phyloP scores from a whole-genome alignment of 148 eudicot species.

The Hydrangea macrophylla region DNA sequence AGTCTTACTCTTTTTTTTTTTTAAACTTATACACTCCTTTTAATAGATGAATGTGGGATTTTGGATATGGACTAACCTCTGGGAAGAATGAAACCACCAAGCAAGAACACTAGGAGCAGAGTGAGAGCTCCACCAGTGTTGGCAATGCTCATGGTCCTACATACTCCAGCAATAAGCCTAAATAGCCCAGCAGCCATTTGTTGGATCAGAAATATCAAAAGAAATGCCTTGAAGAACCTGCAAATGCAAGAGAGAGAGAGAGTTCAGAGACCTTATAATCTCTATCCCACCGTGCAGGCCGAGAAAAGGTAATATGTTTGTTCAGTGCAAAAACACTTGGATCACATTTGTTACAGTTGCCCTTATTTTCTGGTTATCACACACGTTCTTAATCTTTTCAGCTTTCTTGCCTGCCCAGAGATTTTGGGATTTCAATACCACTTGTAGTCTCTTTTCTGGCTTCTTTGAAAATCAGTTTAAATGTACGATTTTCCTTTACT shows the following conservation, averaged over 20 bases:
- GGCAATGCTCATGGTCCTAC: constrained; percentile 88
- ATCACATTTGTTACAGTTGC: background rate
- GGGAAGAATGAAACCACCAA: constrained; percentile 96
- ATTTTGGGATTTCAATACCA: too few species aligned
- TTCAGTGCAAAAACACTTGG: background rate
- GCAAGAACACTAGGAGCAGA: constrained; percentile 80
- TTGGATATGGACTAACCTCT: constrained; percentile 44
- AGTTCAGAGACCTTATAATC: background rate
- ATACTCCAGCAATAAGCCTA: constrained; percentile 72
- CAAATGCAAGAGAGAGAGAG: background rate
- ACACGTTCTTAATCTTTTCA: too few species aligned
- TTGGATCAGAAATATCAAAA: constrained; percentile 75
- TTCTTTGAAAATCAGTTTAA: too few species aligned
- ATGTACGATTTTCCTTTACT: too few species aligned
- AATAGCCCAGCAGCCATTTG: constrained; percentile 98
- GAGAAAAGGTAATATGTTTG: background rate
- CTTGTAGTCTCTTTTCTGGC: too few species aligned
- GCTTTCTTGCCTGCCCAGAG: too few species aligned
- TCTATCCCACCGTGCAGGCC: background rate
- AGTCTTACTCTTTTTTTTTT: background rate
- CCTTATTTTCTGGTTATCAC: too few species aligned
- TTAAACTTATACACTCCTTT: background rate
- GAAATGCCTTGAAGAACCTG: constrained; percentile 88
- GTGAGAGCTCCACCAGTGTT: constrained; percentile 78
- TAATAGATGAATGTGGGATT: background rate